Conservation (phyloP, 2,329 filamentous ascomycete genomes). For the Colletotrichum godetiae region DNA sequence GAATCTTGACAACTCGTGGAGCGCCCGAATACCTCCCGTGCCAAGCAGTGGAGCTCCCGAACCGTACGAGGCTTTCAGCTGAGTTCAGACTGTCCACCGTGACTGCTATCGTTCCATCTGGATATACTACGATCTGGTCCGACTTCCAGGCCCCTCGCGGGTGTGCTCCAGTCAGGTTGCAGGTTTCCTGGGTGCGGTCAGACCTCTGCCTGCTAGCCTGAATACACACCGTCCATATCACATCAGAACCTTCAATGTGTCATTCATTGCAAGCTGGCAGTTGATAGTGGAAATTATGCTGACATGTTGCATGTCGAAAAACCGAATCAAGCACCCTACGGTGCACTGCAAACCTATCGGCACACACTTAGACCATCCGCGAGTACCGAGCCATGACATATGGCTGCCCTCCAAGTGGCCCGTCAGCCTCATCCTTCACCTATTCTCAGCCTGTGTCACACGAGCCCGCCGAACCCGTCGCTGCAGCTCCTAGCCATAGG, state of each 20-base stretch:
- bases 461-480: conserved; percentile 3
- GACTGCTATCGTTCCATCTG: not conserved
- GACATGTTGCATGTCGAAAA: conserved; percentile 17
- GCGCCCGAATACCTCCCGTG: not conserved
- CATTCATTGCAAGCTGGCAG: conserved; percentile 11
- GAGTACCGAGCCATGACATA: conserved; percentile 17
- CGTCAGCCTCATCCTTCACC: conserved; percentile 31
- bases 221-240: conserved; percentile 7
- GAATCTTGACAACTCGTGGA: not conserved
- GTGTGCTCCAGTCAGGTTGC: conserved; percentile 2
- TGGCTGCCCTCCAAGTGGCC: conserved; percentile 7
- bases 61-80: conserved; percentile 4
- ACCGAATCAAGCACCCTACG: conserved; percentile 19
- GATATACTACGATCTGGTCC: not conserved
- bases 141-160: not conserved
- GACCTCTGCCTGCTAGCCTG: conserved; percentile 2
- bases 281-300: conserved; percentile 9
- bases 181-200: conserved; percentile 1
- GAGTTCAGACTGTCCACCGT: not conserved
- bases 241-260: conserved; percentile 16
- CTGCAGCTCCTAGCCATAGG: conserved; percentile 17
- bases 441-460: conserved; percentile 22
- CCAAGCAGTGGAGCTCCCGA: not conserved
- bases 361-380: not conserved
- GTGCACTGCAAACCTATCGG: conserved; percentile 9